Percentiles rank a stretch among this genome's conserved stretches.
Conservation (phyloP, 192 early-diverging fungal species). For the Podila clonocystis region DNA sequence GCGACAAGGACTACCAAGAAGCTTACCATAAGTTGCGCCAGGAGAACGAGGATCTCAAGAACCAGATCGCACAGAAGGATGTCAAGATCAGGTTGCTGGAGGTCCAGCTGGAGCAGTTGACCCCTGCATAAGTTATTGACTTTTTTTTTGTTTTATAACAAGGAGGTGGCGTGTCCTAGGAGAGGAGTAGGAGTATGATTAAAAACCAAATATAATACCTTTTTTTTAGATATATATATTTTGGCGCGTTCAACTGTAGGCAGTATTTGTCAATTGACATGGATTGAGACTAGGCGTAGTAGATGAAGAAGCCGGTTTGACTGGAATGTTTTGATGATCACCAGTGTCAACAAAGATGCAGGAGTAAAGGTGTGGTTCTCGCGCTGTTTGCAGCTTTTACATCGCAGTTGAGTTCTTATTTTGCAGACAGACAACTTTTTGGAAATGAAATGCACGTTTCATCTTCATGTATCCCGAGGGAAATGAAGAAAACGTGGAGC, state of each 20-base stretch:
- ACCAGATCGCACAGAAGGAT: constrained; percentile 73
- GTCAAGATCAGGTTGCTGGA: constrained; percentile 84
- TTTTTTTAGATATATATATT: too few relatives aligned
- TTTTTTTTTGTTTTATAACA: background rate
- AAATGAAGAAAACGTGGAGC: constrained; percentile 2
- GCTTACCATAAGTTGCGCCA: constrained; percentile 77
- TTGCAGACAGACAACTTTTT: background rate
- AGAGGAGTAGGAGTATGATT: background rate
- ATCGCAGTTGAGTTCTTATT: background rate
- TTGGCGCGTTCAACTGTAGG: background rate
- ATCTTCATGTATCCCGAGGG: background rate
- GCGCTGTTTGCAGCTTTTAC: background rate
- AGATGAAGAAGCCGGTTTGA: background rate
- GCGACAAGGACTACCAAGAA: constrained; percentile 71
- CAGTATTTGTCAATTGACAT: too few relatives aligned
- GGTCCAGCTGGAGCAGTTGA: constrained; percentile 73
- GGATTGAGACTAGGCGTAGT: too few relatives aligned
- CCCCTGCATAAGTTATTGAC: constrained; percentile 25
- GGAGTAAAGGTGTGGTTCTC: background rate
- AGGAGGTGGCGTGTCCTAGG: background rate
- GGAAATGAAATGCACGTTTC: background rate
- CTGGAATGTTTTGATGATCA: background rate
- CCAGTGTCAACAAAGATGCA: background rate
- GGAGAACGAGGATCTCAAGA: constrained; percentile 88
- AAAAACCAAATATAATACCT: background rate